Evolutionary conservation across 257 asterid genomes (phyloP).

Genomic region (Solanum okadae): DNA sequence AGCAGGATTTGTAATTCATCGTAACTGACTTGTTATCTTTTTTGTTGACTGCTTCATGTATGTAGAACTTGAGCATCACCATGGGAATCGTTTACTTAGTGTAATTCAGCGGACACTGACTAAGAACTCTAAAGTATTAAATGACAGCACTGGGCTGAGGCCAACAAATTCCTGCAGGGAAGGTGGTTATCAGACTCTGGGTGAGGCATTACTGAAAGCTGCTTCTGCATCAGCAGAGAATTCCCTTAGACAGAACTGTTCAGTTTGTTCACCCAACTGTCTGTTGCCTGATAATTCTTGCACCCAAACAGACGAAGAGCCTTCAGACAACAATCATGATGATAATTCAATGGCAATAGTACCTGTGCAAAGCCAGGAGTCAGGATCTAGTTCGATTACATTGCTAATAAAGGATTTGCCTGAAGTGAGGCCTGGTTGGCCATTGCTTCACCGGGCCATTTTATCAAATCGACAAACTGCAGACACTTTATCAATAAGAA

Average conservation of each 20-base stretch:
- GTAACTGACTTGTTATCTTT: neutral
- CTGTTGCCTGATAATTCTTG: constrained; percentile 2
- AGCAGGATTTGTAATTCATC: neutral
- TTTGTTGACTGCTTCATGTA: constrained; percentile 1
- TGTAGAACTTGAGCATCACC: constrained; percentile 56
- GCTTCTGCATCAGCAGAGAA: constrained; percentile 2
- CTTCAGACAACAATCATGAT: constrained; percentile 16
- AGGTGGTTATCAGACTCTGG: constrained; percentile 18
- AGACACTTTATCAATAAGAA: constrained; percentile 21
- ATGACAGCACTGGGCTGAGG: constrained; percentile 19
- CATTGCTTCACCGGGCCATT: constrained; percentile 65
- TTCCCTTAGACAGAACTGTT: constrained; percentile 33
- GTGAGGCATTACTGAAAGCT: constrained; percentile 16
- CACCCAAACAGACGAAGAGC: constrained; percentile 18
- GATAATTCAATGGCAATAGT: constrained; percentile 62
- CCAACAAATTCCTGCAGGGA: constrained; percentile 35
- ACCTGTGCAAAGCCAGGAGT: constrained; percentile 49
- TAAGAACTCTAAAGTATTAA: constrained; percentile 44
- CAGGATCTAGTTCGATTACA: constrained; percentile 45
- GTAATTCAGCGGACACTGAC: constrained; percentile 70
- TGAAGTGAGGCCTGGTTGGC: constrained; percentile 90
- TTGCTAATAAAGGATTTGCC: constrained; percentile 45
- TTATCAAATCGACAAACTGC: constrained; percentile 20
- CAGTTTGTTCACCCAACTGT: constrained; percentile 45
- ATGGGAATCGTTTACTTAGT: constrained; percentile 38